Evolutionary conservation across 2,329 filamentous ascomycete genomes (phyloP).

Genomic region (Fusarium sublunatum): DNA sequence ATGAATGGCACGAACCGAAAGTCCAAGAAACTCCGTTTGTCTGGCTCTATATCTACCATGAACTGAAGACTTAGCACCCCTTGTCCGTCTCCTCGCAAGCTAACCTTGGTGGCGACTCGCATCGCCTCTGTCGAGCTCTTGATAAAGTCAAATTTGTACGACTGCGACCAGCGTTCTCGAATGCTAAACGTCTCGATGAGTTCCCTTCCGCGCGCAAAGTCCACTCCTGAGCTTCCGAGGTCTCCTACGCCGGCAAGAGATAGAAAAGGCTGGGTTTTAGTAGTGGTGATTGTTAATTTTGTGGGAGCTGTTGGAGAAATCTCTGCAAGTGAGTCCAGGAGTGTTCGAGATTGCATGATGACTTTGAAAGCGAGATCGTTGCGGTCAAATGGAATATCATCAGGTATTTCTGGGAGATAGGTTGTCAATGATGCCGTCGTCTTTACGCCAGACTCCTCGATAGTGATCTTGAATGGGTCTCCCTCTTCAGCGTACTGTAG

Average conservation of each 20-base stretch:
- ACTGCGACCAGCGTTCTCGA: constrained; percentile 69
- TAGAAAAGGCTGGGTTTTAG: constrained; percentile 75
- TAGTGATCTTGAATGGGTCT: constrained; percentile 82
- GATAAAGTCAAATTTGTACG: constrained; percentile 88
- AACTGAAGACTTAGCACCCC: constrained; percentile 95
- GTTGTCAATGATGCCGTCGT: constrained; percentile 92
- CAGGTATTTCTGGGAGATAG: constrained; percentile 78
- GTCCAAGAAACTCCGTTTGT: constrained; percentile 78
- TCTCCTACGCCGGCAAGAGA: constrained; percentile 73
- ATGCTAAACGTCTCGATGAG: constrained; percentile 82
- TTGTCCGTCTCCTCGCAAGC: constrained; percentile 85
- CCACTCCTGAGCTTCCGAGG: constrained; percentile 72
- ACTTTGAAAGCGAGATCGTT: constrained; percentile 87
- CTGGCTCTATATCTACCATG: constrained; percentile 87
- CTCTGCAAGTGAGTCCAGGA: constrained; percentile 78
- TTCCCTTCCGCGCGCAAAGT: constrained; percentile 72
- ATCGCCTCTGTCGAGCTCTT: constrained; percentile 92
- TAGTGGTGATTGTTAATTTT: constrained; percentile 75
- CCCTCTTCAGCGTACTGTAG: constrained; percentile 81
- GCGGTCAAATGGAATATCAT: constrained; percentile 89
- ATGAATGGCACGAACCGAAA: constrained; percentile 83
- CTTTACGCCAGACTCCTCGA: constrained; percentile 86
- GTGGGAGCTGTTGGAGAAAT: constrained; percentile 77
- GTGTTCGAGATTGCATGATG: constrained; percentile 84
- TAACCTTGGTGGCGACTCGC: constrained; percentile 91